Evolutionary conservation across 768 basidiomycete species (phyloP), one percentile per base, ranked within the genome.

Genomic region (Sporobolomyces phaffii): DNA sequence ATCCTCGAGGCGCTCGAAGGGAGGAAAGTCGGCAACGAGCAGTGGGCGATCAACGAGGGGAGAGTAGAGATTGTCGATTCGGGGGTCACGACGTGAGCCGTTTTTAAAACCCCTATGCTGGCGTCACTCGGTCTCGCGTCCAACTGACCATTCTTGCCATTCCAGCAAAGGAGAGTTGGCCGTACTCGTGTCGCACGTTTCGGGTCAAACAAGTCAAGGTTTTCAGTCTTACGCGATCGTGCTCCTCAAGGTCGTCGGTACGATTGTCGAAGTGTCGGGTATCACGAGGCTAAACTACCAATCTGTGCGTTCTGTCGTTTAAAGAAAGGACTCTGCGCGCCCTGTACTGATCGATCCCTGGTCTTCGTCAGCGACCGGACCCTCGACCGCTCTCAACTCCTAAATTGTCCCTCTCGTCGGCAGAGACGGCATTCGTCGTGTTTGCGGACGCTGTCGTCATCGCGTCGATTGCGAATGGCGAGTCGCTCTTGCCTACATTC

Each of bases 391-490:
- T 78, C 1, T 78, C 78, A n/a, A 61, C 68, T 1, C 78, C 79
- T 5, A 64, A 73, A 11, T 69, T 81, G 5, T 31, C 71, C 15
- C 70, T 79, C n/a, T 75, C 78, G 1, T 29, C 60, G 3, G 71
- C 73, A 26, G 50, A 69, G 10, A 72, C 73, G 17, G 77, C 75
- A 5, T 78, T 80, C 65, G 72, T 79, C 48, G 70, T 73, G n/a
- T 78, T 80, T 44, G 69, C 78, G 17, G 75, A 76, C 31, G 74
- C 72, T 4, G 65, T 80, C 33, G 72, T 79, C 24, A 60, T 77
- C 45, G 64, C 76, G 24, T 77, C 78, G 2, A 59, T 79, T 15
- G 54, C 59, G 6, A 9, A 40, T 14, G 68, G 65, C 54, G 15
- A 45, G 63, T 56, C 22, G n/a, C n/a, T n/a, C n/a, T n/a, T n/a